Base-by-base conservation (phyloP, 1,284 basidiomycete species). In the Rhodotorula sp. region DNA sequence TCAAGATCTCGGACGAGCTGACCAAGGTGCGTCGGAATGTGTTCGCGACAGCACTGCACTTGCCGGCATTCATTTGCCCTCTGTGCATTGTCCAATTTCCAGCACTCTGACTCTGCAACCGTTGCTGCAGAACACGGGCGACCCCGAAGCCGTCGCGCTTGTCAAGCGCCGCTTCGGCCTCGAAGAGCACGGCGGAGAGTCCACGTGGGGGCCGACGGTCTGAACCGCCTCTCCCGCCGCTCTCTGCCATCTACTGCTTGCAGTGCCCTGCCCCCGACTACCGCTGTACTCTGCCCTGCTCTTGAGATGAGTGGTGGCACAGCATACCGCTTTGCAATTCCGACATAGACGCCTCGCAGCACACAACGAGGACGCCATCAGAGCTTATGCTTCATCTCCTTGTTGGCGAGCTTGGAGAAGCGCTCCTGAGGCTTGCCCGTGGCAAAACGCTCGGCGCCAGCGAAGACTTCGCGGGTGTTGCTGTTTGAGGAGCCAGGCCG, bases 1-100 rank as follows among this genome's bases (percentile, higher is more conserved):
- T 97, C 74, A 97, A 97, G 82, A 88, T 97, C 75, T 93, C 91
- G 72, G 95, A 97, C 81, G 93, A 97, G 77, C 81, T 90, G 70
- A 89, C 85, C 10, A 97, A 96, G 87, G 93, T 91, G 69, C n/a
- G 66, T 66, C 23, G 23, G 1, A 34, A 3, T 34, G 34, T 34
- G 34, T 5, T 34, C 34, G 34, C 5, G 5, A 34, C 34, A 34
- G 34, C 34, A 34, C 50, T n/a, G 53, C 21, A 4, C 19, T 34
- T 13, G 2, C 42, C 42, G 16, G 12, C 27, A 34, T 19, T 7
- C 16, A 2, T 0, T 7, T 23, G 21, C 41, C 19, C n/a, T n/a
- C n/a, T 1, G n/a, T 25, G 27, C 62, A 25, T 9, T 12, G 25
- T 67, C 57, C 19, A 16, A 41, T 34, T 54, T 45, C 41, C 17